Base-by-base conservation (phyloP, 306 rosid genomes). In the Chamaecrista fasciculata region DNA sequence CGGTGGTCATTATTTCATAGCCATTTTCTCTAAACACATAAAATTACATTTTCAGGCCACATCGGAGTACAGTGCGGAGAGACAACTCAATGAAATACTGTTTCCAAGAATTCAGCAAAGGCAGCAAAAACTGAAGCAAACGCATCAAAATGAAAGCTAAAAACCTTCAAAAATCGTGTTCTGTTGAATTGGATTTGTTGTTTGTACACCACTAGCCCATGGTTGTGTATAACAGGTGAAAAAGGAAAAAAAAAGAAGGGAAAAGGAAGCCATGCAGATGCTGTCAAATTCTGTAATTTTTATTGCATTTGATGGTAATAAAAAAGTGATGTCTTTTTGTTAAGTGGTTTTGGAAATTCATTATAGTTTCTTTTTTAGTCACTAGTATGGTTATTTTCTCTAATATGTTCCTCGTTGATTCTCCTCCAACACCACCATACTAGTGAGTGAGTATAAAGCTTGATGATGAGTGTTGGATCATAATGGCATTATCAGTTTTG, bases 41-140 rank as follows among this genome's bases (percentile, higher is more conserved):
- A 58, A 55, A 39, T 55, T 49, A 20, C 61, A 1, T 78, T 84
- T 83, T 75, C 89, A 94, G 99, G 99, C 91, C 16, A 84, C 81
- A 1, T 94, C 99, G 0, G 96, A 90, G 66, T 90, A 85, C 72
- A 68, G 95, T 53, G 99, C 99, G 0, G 97, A 94, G 85, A 86
- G 90, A 70, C 95, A 85, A 44, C 87, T 94, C 69, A 88, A 88
- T 76, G 92, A 91, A 77, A 48, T 91, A 66, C 71, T 94, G 34
- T 91, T 94, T 78, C 88, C 97, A 31, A 85, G 84, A 80, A 82
- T 29, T 48, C 87, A 78, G 46, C 85, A 86, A 25, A 90, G 79
- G 83, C 83, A 80, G 57, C 91, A 74, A 76, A 86, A 80, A 70
- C 37, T 66, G 79, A 86, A 83, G 83, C 94, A 86, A 76, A 62